Evolutionary conservation across 495 filamentous ascomycete genomes (phyloP), one percentile per base, ranked within the genome.

Genomic region (Penicillium mononematosum): DNA sequence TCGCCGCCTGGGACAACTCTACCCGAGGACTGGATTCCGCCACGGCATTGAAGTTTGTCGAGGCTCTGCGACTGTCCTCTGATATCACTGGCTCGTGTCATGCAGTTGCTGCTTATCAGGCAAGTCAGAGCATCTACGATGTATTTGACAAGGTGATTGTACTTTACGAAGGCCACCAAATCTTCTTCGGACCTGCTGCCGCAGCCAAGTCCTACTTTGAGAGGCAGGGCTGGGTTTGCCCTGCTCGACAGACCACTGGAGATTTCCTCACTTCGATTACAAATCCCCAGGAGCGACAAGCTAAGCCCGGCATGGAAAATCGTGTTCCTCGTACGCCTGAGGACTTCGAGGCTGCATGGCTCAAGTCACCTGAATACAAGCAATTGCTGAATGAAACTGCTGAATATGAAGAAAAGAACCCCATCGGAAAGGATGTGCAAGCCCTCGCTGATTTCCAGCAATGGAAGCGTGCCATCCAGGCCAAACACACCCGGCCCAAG

Each of bases 21-120:
- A 93, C 90, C 3, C 83, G 91, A 56, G 91, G 91, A 32, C 76
- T 95, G 31, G 91, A 96, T 63, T 85, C 87, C 2, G 88, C 85
- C 11, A 94, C 89, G 0, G 91, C 91, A 0, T 78, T 94, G 48
- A 86, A 91, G 45, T 76, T 75, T 43, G 74, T 81, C 57, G 85
- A 89, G 62, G 84, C 85, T 1, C 77, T 92, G 42, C 81, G 88
- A 0, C 75, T 90, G 36, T 78, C 87, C 62, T 87, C 88, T 8
- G 83, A 90, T 62, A 75, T 90, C 36, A 83, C 87, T 71, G 79
- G 86, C 63, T 87, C 82, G 0, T 83, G 83, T 27, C 89, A 87
- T 5, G 87, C 89, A 42, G 87, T 91, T 11, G 88, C 88, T 4
- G 78, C 90, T 6, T 93, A 92, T 61, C 89, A 93, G 66, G 89